A percentile compares a stretch with the other conserved stretches of the same genome.
phyloP scores from a whole-genome alignment of 352 stramenopile species.

The Phytophthora megakarya region DNA sequence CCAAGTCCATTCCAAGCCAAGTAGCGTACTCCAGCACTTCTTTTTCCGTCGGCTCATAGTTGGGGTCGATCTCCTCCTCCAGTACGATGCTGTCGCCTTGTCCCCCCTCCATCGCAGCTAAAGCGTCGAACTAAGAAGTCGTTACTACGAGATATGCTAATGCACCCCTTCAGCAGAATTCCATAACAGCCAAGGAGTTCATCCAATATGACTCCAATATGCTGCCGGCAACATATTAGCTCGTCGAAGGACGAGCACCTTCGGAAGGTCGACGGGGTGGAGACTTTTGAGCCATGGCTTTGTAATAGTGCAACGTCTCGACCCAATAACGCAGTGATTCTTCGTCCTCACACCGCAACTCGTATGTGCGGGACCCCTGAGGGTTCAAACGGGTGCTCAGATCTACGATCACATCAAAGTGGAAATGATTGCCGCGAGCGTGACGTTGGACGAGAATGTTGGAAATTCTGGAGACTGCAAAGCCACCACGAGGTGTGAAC shows the following conservation, averaged over 20 bases:
- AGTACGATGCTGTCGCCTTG: conserved; percentile 87
- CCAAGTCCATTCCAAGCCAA: conserved; percentile 95
- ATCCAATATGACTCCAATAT: too few species aligned
- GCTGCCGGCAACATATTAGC: conserved; percentile 21
- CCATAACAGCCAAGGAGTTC: background rate
- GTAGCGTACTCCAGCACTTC: conserved; percentile 95
- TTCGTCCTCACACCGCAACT: conserved; percentile 65
- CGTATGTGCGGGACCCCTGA: conserved; percentile 65
- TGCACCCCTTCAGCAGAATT: conserved; percentile 25
- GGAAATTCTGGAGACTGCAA: conserved; percentile 58
- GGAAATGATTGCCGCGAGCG: conserved; percentile 43
- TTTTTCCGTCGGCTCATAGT: conserved; percentile 93
- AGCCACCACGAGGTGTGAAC: conserved; percentile 66
- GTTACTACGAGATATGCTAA: conserved; percentile 12
- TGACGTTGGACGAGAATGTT: conserved; percentile 59
- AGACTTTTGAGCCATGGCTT: conserved; percentile 49
- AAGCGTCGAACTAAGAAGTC: background rate
- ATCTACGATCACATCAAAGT: conserved; percentile 76
- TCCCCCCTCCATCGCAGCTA: conserved; percentile 45
- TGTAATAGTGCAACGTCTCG: conserved; percentile 71
- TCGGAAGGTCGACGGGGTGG: too few species aligned
- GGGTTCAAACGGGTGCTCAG: conserved; percentile 67
- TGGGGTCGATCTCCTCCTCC: conserved; percentile 95
- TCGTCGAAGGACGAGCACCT: conserved; percentile 48
- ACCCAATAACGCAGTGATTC: conserved; percentile 69